Evolutionary conservation across 345 rosid genomes (phyloP).

Genomic region (Citrus glauca): DNA sequence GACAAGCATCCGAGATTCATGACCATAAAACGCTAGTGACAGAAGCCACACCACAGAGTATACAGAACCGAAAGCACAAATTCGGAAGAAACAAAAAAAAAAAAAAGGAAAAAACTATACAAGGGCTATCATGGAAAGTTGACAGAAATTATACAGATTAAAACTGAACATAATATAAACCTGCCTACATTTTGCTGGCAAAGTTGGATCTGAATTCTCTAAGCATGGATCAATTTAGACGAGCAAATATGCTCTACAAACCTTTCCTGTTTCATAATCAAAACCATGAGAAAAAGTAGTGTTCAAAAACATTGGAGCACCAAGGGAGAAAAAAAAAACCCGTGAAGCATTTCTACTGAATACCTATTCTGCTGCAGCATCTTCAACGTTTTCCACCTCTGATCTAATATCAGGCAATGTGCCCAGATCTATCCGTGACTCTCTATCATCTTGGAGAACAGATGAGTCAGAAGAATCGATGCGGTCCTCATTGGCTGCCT

Average conservation of each 20-base stretch:
- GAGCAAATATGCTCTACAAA: background rate
- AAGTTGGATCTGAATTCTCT: constrained; percentile 18
- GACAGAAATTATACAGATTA: constrained; percentile 16
- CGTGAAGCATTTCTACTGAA: background rate
- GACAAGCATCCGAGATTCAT: background rate
- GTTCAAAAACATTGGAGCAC: constrained; percentile 6
- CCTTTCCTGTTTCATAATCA: constrained; percentile 11
- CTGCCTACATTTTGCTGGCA: constrained; percentile 17
- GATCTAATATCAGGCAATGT: constrained; percentile 44
- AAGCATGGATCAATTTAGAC: constrained; percentile 3
- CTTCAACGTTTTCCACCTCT: constrained; percentile 32
- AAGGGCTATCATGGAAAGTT: background rate
- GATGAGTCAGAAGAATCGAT: constrained; percentile 35
- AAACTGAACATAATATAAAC: constrained; percentile 3
- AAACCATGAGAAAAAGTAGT: constrained; percentile 15
- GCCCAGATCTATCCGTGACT: constrained; percentile 41
- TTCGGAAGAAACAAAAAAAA: background rate
- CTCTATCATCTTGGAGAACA: constrained; percentile 41
- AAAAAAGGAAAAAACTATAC: background rate
- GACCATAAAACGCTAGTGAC: background rate
- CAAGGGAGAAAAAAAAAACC: constrained; percentile 10
- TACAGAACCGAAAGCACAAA: background rate
- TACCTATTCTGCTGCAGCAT: constrained; percentile 44
- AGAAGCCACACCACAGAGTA: background rate
- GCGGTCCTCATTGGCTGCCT: constrained; percentile 24